Base-by-base conservation (phyloP, 257 asterid genomes). In the Nicotiana obtusifolia region DNA sequence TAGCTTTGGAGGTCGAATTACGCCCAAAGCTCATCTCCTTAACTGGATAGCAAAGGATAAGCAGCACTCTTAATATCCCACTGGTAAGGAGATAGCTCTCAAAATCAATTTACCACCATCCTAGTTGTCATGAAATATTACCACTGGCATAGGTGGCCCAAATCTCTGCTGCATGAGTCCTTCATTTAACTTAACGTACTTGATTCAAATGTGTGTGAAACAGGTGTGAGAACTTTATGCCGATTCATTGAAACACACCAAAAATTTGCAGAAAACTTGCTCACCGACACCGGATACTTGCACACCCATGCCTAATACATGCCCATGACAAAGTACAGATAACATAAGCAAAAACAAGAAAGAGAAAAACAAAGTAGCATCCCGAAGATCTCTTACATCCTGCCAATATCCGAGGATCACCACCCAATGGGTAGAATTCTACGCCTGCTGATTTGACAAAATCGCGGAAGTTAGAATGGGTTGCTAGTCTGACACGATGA, bases 371-470 rank as follows among this genome's bases (percentile, higher is more conserved):
- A 49, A 52, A 89, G 64, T 82, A 76, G 79, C 54, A 85, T 68
- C 86, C 84, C 66, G 82, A 91, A 87, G 86, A 87, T 87, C 91
- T 84, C 99, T 96, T 94, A 96, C 99, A 96, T 93, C 97, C 99
- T 81, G 99, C 93, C 92, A 96, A 90, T 82, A 96, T 88, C 83
- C 97, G 95, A 84, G 99, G 98, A 84, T 96, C 99, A 11, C 99
- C 99, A 20, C 99, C 99, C 77, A 96, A 90, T 7, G 99, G 98
- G 84, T 87, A 94, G 85, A 94, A 96, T 71, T 92, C 97, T 22
- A 96, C 89, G 76, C 97, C 98, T 68, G 94, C 97, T 24, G 97
- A 90, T 90, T 92, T 93, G 75, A 96, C 98, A 85, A 96, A 96
- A 83, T 90, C 89, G 56, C 86, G 87, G 88, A 96, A 96, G 87